Percentiles rank a stretch among this genome's conserved stretches.
These are phyloP conservation scores for Didymella exigua DNA, from an alignment of 2,329 filamentous ascomycete genomes.

Conservation along the genomic window DNA sequence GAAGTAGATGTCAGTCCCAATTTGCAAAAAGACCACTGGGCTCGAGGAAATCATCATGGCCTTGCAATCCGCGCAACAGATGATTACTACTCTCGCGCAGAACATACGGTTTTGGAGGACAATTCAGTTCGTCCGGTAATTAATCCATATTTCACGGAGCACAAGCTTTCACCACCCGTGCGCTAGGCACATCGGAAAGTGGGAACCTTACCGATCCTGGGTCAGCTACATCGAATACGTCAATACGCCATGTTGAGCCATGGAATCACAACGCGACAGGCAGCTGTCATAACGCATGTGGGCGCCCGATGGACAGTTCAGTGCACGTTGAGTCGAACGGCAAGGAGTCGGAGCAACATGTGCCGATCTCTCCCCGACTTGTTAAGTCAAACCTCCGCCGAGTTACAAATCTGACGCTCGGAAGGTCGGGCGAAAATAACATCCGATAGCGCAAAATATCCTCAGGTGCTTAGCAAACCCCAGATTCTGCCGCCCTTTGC, in stretches of 20 bases:
- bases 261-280: conserved; percentile 4
- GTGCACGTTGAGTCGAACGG: neutral
- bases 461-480: conserved; percentile 38
- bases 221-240: conserved; percentile 10
- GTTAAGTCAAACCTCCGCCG: neutral
- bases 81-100: neutral
- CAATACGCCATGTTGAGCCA: conserved; percentile 8
- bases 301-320: neutral
- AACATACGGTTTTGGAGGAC: neutral
- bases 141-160: conserved; percentile 1
- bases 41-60: neutral
- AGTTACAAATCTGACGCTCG: conserved; percentile 16
- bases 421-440: conserved; percentile 23
- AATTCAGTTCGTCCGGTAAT: conserved; percentile 10
- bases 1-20: neutral
- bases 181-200: conserved; percentile 10
- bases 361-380: neutral
- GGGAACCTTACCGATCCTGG: conserved; percentile 1
- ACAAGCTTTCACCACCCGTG: conserved; percentile 13
- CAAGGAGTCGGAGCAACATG: neutral
- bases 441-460: conserved; percentile 28
- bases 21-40: neutral
- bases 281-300: conserved; percentile 2
- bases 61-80: neutral
- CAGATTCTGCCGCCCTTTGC: conserved; percentile 27